Evolutionary conservation across 305 asterid genomes (phyloP).

Genomic region (Fraxinus xanthoxyloides): DNA sequence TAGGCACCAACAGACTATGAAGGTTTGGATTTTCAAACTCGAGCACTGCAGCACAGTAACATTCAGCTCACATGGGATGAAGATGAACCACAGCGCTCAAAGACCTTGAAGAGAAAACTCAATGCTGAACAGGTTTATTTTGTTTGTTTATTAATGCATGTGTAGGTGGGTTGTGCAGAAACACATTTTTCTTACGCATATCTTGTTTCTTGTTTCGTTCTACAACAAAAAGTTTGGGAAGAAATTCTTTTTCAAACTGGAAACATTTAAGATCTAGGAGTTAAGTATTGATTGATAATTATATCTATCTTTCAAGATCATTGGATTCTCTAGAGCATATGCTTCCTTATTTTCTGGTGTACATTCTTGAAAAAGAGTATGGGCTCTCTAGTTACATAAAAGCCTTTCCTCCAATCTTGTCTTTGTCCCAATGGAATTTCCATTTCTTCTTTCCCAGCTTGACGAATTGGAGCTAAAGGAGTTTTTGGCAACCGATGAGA

Average conservation of each 20-base stretch:
- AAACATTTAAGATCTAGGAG: background rate
- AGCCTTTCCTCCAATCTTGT: background rate
- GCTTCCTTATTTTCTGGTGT: background rate
- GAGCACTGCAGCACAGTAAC: constrained; percentile 82
- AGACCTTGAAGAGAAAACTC: constrained; percentile 60
- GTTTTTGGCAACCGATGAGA: constrained; percentile 76
- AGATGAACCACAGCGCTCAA: constrained; percentile 79
- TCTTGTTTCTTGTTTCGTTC: background rate
- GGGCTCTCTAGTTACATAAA: background rate
- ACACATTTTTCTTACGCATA: background rate
- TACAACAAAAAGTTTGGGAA: background rate
- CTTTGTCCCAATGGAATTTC: background rate
- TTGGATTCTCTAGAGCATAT: background rate
- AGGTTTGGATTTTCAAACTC: constrained; percentile 77
- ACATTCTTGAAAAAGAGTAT: background rate
- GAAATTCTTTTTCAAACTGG: background rate
- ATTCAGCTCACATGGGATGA: constrained; percentile 88
- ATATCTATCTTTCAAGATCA: background rate
- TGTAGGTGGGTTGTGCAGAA: background rate
- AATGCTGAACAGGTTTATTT: constrained; percentile 66
- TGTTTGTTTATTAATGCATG: background rate
- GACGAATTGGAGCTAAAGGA: constrained; percentile 68
- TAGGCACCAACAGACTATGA: constrained; percentile 78
- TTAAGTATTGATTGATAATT: background rate
- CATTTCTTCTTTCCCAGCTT: constrained; percentile 46